A percentile compares a stretch with the other conserved stretches of the same genome.
These are phyloP conservation scores for Aegilops umbellulata DNA, from an alignment of 176 grass and related monocot genomes.

Conservation along the genomic window DNA sequence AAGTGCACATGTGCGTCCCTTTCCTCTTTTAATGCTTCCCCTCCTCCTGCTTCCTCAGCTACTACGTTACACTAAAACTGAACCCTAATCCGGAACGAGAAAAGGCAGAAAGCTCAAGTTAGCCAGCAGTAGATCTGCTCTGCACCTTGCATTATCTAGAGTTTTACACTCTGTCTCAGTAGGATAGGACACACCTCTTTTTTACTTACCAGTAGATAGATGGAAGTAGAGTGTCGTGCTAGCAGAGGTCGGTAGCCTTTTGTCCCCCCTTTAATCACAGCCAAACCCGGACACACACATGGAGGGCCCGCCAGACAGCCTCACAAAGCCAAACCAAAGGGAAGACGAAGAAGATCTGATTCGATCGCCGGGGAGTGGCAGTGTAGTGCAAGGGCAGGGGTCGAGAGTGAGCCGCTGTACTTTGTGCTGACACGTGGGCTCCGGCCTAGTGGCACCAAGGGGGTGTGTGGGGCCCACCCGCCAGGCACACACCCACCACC, in stretches of 20 bases:
- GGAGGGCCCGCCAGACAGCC: neutral
- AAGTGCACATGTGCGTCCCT: conserved; percentile 70
- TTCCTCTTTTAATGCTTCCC: neutral
- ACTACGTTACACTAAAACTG: no score
- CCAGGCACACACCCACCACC: neutral
- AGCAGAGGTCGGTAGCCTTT: neutral
- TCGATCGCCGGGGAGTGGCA: neutral
- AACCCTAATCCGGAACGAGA: no score
- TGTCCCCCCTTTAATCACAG: neutral
- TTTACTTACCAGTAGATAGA: neutral
- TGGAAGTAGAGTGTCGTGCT: neutral
- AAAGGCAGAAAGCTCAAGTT: neutral
- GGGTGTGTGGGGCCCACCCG: neutral
- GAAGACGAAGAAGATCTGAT: neutral
- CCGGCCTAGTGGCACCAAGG: neutral
- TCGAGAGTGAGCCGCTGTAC: no score
- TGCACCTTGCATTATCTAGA: neutral
- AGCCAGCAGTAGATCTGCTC: neutral
- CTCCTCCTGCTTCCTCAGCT: no score
- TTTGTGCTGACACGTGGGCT: conserved; percentile 26
- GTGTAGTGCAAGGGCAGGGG: no score
- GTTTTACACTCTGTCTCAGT: neutral
- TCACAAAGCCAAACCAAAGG: neutral
- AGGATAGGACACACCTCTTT: neutral
- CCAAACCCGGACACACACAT: neutral